These are phyloP conservation scores for Parastagonospora nodorum DNA, from an alignment of 2,329 filamentous ascomycete species.

Conservation along the genomic window DNA sequence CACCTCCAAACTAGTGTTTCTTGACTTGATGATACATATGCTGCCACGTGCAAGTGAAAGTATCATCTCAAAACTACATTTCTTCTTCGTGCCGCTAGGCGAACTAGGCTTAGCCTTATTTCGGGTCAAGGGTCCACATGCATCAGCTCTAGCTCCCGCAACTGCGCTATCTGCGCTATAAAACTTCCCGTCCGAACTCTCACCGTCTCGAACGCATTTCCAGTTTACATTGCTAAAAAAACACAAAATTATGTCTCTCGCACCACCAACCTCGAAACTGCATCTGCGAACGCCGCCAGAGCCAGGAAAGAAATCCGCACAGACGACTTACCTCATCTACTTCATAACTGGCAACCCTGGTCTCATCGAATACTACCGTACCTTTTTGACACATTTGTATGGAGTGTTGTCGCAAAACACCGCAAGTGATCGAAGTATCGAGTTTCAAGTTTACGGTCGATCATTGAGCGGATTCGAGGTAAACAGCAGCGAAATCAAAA, in stretches of 20 bases:
- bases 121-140: too few relatives aligned
- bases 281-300: constrained; percentile 28
- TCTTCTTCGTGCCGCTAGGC: too few relatives aligned
- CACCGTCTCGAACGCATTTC: too few relatives aligned
- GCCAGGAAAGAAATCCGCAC: constrained; percentile 23
- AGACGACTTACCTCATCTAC: constrained; percentile 62
- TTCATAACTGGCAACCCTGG: constrained; percentile 80
- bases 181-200: too few relatives aligned
- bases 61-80: too few relatives aligned
- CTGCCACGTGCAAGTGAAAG: too few relatives aligned
- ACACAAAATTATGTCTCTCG: not conserved
- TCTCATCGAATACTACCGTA: constrained; percentile 72
- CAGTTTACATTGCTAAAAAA: not conserved
- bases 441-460: constrained; percentile 48
- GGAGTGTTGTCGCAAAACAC: constrained; percentile 54
- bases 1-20: too few relatives aligned
- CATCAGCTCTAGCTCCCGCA: too few relatives aligned
- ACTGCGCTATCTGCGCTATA: too few relatives aligned
- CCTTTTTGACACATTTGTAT: constrained; percentile 67
- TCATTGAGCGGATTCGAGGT: constrained; percentile 53
- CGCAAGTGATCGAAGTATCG: constrained; percentile 16
- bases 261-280: constrained; percentile 25
- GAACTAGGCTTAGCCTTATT: too few relatives aligned
- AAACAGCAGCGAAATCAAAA: constrained; percentile 22
- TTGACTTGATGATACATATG: too few relatives aligned